Percentiles rank a stretch among this genome's conserved stretches.
Conservation (phyloP, 148 eudicot genomes). For the Tetragonia tetragonoides region DNA sequence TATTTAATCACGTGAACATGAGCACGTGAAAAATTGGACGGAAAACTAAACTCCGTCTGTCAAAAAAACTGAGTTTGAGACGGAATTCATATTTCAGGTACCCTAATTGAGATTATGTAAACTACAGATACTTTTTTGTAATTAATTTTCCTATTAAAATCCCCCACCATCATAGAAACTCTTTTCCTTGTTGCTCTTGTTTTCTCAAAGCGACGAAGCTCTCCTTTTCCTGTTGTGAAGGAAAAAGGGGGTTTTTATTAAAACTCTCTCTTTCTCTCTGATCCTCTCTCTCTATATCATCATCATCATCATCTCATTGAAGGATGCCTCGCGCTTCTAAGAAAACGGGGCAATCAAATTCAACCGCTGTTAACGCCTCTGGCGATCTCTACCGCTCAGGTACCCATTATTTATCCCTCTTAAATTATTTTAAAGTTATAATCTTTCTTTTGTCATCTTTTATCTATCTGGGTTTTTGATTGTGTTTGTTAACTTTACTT, state of each 20-base stretch:
- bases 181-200: not conserved
- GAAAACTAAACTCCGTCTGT: no score
- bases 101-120: no score
- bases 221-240: not conserved
- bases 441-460: not conserved
- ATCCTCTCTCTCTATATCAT: not conserved
- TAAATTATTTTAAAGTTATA: not conserved
- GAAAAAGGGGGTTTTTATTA: slow-evolving; percentile 1
- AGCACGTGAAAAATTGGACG: no score
- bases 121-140: no score
- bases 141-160: no score
- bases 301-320: not conserved
- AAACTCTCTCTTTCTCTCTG: not conserved
- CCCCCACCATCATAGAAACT: not conserved
- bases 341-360: slow-evolving; percentile 53
- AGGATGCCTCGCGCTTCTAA: slow-evolving; percentile 49
- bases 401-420: not conserved
- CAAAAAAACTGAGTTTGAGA: no score
- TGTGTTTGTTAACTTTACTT: not conserved
- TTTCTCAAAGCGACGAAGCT: slow-evolving; percentile 7
- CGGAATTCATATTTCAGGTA: no score
- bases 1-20: no score
- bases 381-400: slow-evolving; percentile 43
- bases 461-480: not conserved
- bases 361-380: slow-evolving; percentile 38